Conservation (phyloP, 2,329 filamentous ascomycete species). For the Rhynchosporium secalis region DNA sequence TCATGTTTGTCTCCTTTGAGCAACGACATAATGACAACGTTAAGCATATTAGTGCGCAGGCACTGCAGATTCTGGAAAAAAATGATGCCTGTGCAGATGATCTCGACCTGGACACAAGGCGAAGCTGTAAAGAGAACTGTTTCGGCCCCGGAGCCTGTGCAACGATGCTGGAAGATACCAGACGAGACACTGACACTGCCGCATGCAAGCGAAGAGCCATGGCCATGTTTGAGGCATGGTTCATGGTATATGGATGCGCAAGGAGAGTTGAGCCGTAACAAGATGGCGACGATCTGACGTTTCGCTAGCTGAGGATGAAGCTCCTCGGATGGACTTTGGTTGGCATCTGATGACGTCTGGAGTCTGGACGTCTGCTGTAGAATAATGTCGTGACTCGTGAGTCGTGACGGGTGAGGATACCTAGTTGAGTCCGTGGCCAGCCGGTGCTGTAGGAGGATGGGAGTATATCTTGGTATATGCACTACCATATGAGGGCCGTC, state of each 20-base stretch:
- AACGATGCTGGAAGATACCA: slow-evolving; percentile 1
- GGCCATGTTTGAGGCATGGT: slow-evolving; percentile 10
- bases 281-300: not conserved
- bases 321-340: not conserved
- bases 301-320: slow-evolving; percentile 1
- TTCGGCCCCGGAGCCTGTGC: not conserved
- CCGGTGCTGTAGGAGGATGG: slow-evolving; percentile 6
- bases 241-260: not conserved
- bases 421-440: not conserved
- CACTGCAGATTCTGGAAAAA: not conserved
- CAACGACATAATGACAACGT: slow-evolving; percentile 1
- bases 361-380: not conserved
- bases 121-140: not conserved
- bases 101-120: not conserved
- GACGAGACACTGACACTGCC: slow-evolving; percentile 1
- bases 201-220: slow-evolving; percentile 10
- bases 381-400: not conserved
- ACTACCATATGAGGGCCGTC: slow-evolving; percentile 14
- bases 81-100: not conserved
- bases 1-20: not conserved
- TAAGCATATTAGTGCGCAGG: not conserved
- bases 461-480: slow-evolving; percentile 21
- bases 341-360: not conserved
- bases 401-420: not conserved
- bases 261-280: slow-evolving; percentile 4